Evolutionary conservation across 2,329 filamentous ascomycete genomes (phyloP).

Genomic region (Fusarium sp.): DNA sequence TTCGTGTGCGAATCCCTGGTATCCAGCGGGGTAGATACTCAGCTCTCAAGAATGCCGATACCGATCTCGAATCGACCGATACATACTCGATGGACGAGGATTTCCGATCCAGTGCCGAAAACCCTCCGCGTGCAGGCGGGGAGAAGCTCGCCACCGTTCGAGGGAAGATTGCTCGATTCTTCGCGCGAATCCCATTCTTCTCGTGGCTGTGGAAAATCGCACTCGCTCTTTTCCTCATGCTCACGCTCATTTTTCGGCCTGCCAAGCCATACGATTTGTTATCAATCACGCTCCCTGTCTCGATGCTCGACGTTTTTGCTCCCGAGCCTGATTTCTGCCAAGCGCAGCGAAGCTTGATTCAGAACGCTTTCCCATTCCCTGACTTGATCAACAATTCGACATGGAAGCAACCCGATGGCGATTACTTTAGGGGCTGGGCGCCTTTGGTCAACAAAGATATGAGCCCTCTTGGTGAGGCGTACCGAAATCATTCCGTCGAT

Average conservation of each 20-base stretch:
- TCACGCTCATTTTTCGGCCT: slow-evolving; percentile 41
- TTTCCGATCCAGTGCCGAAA: slow-evolving; percentile 24
- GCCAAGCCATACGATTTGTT: slow-evolving; percentile 46
- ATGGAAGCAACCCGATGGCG: slow-evolving; percentile 42
- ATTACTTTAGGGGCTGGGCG: slow-evolving; percentile 49
- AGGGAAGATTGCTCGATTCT: slow-evolving; percentile 15
- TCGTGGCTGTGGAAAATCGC: slow-evolving; percentile 28
- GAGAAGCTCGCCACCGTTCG: slow-evolving; percentile 18
- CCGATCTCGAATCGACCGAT: slow-evolving; percentile 32
- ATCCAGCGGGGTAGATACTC: slow-evolving; percentile 32
- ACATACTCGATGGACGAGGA: slow-evolving; percentile 34
- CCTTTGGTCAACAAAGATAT: slow-evolving; percentile 30
- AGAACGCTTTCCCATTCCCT: slow-evolving; percentile 46
- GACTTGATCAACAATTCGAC: slow-evolving; percentile 36
- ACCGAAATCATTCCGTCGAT: slow-evolving; percentile 39
- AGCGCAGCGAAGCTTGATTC: slow-evolving; percentile 33
- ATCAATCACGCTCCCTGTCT: slow-evolving; percentile 45
- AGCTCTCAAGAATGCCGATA: slow-evolving; percentile 20
- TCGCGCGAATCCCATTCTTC: slow-evolving; percentile 16
- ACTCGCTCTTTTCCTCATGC: slow-evolving; percentile 32
- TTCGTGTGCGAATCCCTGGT: slow-evolving; percentile 28
- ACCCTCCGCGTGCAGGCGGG: background rate
- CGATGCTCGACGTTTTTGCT: slow-evolving; percentile 44
- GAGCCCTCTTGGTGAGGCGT: slow-evolving; percentile 38
- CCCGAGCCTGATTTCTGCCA: slow-evolving; percentile 40